Evolutionary conservation across 2,329 filamentous ascomycete species (phyloP).

Genomic region (Fusarium sp.): DNA sequence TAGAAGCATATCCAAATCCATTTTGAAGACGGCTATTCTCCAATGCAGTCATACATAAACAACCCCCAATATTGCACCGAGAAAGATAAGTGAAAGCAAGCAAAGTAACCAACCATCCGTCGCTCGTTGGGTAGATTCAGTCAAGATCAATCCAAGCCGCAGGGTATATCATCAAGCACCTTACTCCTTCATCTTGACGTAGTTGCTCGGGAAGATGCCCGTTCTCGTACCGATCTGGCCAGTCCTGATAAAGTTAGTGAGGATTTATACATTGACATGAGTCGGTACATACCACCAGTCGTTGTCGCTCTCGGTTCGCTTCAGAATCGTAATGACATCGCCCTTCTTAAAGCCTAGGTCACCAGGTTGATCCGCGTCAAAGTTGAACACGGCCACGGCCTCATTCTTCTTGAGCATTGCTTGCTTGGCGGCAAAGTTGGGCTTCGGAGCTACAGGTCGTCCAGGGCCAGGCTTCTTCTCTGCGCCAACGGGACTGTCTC

Average conservation of each 20-base stretch:
- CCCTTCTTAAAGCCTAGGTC: constrained; percentile 98
- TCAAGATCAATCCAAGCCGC: constrained; percentile 18
- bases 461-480: constrained; percentile 71
- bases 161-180: constrained; percentile 38
- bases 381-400: constrained; percentile 91
- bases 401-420: constrained; percentile 76
- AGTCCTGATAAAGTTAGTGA: constrained; percentile 69
- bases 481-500: constrained; percentile 55
- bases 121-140: background rate
- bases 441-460: constrained; percentile 89
- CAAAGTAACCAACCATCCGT: background rate
- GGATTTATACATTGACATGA: background rate
- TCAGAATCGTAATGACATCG: constrained; percentile 92
- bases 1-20: background rate
- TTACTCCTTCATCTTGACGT: constrained; percentile 74
- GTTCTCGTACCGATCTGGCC: constrained; percentile 86
- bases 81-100: background rate
- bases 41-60: background rate
- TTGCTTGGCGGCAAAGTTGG: constrained; percentile 75
- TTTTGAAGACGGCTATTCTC: background rate
- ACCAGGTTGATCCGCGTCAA: constrained; percentile 92
- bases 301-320: constrained; percentile 92
- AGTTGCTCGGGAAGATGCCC: constrained; percentile 93
- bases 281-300: constrained; percentile 84
- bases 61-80: background rate